A percentile compares a stretch with the other conserved stretches of the same genome.
These are phyloP conservation scores for Fusarium sp. DNA, from an alignment of 2,329 filamentous ascomycete genomes.

Conservation along the genomic window DNA sequence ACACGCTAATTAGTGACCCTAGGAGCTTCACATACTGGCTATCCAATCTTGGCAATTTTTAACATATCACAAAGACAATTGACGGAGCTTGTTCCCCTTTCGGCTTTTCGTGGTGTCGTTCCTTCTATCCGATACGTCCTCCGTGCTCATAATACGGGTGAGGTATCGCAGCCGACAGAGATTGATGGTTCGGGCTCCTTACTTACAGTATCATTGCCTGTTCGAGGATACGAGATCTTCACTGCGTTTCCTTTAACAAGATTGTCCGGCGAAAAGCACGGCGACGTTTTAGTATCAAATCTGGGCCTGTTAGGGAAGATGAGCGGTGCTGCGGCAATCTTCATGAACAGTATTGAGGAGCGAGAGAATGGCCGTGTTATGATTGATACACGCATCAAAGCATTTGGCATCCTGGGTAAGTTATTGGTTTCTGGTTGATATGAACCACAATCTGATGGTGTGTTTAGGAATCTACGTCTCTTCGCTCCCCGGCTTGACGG, in stretches of 20 bases:
- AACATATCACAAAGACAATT: constrained; percentile 73
- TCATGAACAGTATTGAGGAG: constrained; percentile 67
- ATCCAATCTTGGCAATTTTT: constrained; percentile 83
- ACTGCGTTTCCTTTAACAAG: constrained; percentile 73
- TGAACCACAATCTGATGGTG: not conserved
- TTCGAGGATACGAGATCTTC: constrained; percentile 81
- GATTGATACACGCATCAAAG: constrained; percentile 77
- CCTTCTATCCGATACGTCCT: constrained; percentile 71
- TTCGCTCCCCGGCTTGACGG: constrained; percentile 65
- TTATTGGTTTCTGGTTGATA: not conserved
- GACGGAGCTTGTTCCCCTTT: constrained; percentile 74
- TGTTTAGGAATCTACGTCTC: constrained; percentile 76
- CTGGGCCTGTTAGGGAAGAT: constrained; percentile 88
- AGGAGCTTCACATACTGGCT: constrained; percentile 70
- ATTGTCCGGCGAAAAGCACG: constrained; percentile 57
- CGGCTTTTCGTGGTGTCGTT: constrained; percentile 76
- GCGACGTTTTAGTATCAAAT: constrained; percentile 66
- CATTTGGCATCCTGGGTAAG: constrained; percentile 76
- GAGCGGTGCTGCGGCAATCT: constrained; percentile 83
- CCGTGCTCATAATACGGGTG: constrained; percentile 74
- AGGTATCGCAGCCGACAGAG: constrained; percentile 63
- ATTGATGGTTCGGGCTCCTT: constrained; percentile 57
- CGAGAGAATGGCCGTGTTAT: constrained; percentile 65
- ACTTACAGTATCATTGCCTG: constrained; percentile 69
- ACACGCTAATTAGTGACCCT: constrained; percentile 7